Conservation (phyloP, 768 basidiomycete species). For the Pleurotus djamor region DNA sequence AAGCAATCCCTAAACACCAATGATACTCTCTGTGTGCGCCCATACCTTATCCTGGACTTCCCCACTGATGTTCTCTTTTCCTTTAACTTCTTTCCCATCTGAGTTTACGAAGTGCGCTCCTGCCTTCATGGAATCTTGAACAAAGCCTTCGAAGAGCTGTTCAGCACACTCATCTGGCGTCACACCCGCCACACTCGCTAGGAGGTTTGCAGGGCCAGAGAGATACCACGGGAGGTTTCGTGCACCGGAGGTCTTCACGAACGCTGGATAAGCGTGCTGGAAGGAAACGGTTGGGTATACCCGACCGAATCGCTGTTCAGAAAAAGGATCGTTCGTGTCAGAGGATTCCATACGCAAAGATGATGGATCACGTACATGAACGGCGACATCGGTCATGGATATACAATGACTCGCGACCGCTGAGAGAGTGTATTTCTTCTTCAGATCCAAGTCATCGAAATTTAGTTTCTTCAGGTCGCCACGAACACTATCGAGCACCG, state of each 20-base stretch:
- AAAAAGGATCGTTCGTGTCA: no score
- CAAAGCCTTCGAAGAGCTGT: conserved; percentile 30
- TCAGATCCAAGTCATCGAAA: conserved; percentile 48
- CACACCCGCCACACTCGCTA: conserved; percentile 19
- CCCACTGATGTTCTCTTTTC: background rate
- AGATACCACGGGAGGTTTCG: conserved; percentile 17
- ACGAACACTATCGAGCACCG: conserved; percentile 31
- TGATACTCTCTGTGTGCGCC: background rate
- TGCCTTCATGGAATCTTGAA: conserved; percentile 8
- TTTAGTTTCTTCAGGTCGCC: conserved; percentile 30
- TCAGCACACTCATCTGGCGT: conserved; percentile 26
- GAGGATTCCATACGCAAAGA: background rate
- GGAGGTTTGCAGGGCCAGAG: conserved; percentile 19
- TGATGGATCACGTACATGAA: conserved; percentile 33
- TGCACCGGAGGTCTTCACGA: conserved; percentile 27
- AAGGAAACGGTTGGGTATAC: conserved; percentile 30
- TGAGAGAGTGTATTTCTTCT: conserved; percentile 35
- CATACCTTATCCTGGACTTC: conserved; percentile 1
- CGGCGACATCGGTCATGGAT: conserved; percentile 53
- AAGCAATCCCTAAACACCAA: no score
- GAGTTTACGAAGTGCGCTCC: background rate
- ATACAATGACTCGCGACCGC: conserved; percentile 29
- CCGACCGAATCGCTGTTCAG: conserved; percentile 28
- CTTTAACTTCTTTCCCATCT: background rate
- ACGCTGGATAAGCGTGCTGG: conserved; percentile 27